Conservation (phyloP, 257 asterid genomes). For the Fraxinus anomala region DNA sequence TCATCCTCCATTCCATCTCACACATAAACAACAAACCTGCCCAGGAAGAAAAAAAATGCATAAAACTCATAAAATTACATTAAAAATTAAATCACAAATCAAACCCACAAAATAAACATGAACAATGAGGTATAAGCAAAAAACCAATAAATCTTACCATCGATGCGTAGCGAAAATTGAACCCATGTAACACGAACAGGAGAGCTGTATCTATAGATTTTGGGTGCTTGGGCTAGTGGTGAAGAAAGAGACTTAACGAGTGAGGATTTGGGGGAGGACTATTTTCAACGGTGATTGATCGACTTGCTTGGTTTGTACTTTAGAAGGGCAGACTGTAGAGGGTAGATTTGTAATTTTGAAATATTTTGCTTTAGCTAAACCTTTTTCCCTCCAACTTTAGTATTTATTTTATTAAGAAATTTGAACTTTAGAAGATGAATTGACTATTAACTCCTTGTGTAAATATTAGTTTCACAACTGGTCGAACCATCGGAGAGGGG, state of each 20-base stretch:
- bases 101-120: constrained; percentile 21
- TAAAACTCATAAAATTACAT: neutral
- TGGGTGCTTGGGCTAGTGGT: constrained; percentile 5
- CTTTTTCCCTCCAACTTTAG: neutral
- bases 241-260: constrained; percentile 7
- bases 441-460: no score
- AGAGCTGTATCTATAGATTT: constrained; percentile 40
- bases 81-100: constrained; percentile 15
- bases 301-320: neutral
- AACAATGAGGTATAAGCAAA: constrained; percentile 4
- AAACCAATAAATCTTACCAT: constrained; percentile 36
- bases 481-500: no score
- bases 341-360: neutral
- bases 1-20: constrained; percentile 30
- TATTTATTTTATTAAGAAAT: neutral
- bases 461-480: no score
- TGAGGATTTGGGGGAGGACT: constrained; percentile 33
- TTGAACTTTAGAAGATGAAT: no score
- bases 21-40: constrained; percentile 34
- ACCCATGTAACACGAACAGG: constrained; percentile 39
- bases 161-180: constrained; percentile 27
- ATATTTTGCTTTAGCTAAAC: neutral
- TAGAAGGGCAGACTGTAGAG: neutral
- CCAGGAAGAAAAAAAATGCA: constrained; percentile 3
- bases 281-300: neutral